Conservation (phyloP, 805 yeast species). For the Candida ficus region DNA sequence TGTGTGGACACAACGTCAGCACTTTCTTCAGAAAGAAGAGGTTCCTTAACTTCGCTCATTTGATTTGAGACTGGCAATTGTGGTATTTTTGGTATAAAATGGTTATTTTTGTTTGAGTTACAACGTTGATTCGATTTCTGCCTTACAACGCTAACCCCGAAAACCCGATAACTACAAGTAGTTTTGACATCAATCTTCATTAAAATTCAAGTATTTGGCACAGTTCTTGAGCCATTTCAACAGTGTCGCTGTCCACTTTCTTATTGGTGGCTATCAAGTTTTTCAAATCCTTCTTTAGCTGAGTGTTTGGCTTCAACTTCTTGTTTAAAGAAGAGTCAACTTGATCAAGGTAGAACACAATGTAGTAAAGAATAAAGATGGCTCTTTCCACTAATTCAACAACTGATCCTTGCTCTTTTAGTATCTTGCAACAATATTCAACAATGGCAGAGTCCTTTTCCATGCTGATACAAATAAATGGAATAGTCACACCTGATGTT, state of each 20-base stretch:
- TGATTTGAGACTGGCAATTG: not conserved
- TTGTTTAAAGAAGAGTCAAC: slow-evolving; percentile 8
- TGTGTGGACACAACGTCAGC: not conserved
- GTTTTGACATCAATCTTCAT: not conserved
- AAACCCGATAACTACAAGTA: too few species aligned
- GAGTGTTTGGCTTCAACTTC: slow-evolving; percentile 1
- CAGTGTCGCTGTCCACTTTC: slow-evolving; percentile 5
- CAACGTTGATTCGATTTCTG: too few species aligned
- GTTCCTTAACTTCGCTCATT: not conserved
- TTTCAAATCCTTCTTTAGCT: slow-evolving; percentile 6
- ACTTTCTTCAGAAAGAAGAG: not conserved
- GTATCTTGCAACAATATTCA: slow-evolving; percentile 21
- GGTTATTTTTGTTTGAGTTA: too few species aligned
- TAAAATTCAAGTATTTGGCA: slow-evolving; percentile 4
- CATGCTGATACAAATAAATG: slow-evolving; percentile 30
- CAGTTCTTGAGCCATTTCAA: slow-evolving; percentile 16
- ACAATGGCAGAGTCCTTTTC: slow-evolving; percentile 23
- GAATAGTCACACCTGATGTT: slow-evolving; percentile 30
- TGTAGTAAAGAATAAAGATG: slow-evolving; percentile 25
- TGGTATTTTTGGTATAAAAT: too few species aligned
- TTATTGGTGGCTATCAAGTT: not conserved
- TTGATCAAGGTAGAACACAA: slow-evolving; percentile 21
- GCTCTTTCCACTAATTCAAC: slow-evolving; percentile 28
- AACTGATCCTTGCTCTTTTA: slow-evolving; percentile 27
- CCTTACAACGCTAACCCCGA: too few species aligned